These are phyloP conservation scores for Ramicandelaber brevisporus DNA, from an alignment of 192 early-diverging fungal genomes.

Conservation along the genomic window DNA sequence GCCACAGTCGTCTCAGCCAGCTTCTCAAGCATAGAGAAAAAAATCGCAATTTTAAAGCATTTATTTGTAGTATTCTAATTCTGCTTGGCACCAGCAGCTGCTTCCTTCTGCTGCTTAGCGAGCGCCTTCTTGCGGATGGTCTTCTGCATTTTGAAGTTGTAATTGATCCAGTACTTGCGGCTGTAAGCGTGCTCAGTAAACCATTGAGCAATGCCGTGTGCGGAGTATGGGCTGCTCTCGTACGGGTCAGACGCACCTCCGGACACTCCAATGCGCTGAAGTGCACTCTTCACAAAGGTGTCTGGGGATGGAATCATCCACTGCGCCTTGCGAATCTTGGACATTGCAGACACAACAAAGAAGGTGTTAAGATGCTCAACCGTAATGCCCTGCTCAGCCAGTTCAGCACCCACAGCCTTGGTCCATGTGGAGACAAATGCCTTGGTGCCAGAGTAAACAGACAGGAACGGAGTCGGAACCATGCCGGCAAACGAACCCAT, in stretches of 20 bases:
- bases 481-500: conserved; percentile 71
- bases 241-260: conserved; percentile 22
- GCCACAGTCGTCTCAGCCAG: too few species aligned
- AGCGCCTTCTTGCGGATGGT: too few species aligned
- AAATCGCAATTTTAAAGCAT: background rate
- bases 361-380: conserved; percentile 79
- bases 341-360: conserved; percentile 87
- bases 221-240: conserved; percentile 12
- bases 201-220: too few species aligned
- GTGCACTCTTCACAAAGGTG: conserved; percentile 44
- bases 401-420: conserved; percentile 59
- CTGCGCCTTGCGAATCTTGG: conserved; percentile 60
- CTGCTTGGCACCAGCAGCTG: background rate
- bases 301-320: conserved; percentile 50
- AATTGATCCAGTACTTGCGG: too few species aligned
- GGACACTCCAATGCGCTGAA: conserved; percentile 37
- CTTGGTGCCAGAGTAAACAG: conserved; percentile 82
- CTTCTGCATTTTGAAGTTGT: too few species aligned
- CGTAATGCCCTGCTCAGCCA: conserved; percentile 40
- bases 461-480: conserved; percentile 58
- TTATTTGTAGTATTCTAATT: background rate
- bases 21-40: too few species aligned
- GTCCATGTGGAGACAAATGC: conserved; percentile 78
- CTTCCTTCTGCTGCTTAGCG: too few species aligned
- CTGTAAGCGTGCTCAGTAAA: too few species aligned